A percentile compares a stretch with the other conserved stretches of the same genome.
phyloP scores from a whole-genome alignment of 2,329 filamentous ascomycete species.

The Fusarium decemcellulare region DNA sequence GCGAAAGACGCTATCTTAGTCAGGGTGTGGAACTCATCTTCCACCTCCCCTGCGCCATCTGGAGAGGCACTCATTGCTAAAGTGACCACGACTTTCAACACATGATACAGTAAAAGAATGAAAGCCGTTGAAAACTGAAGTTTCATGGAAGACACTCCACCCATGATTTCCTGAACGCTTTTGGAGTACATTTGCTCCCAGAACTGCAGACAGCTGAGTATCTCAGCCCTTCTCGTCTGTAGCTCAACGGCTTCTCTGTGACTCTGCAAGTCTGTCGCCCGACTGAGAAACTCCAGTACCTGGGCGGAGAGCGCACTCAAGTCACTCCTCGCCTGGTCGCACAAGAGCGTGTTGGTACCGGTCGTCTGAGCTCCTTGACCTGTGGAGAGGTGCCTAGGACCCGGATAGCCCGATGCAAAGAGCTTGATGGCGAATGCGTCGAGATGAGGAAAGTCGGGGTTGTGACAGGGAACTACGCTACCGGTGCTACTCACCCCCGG shows the following conservation, averaged over 20 bases:
- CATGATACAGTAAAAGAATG: slow-evolving; percentile 4
- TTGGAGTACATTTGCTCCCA: slow-evolving; percentile 10
- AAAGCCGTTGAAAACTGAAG: slow-evolving; percentile 1
- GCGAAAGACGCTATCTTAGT: slow-evolving; percentile 3
- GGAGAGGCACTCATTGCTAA: slow-evolving; percentile 5
- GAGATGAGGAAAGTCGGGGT: slow-evolving; percentile 1
- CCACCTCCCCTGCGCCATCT: background rate
- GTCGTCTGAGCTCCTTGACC: background rate
- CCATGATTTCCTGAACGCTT: background rate
- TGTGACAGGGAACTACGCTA: background rate
- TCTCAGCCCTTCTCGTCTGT: background rate
- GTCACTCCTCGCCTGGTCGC: slow-evolving; percentile 4
- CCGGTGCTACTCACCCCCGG: slow-evolving; percentile 6
- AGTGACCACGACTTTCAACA: slow-evolving; percentile 4
- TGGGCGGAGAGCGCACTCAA: slow-evolving; percentile 1
- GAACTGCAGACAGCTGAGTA: background rate
- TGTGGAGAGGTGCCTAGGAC: background rate
- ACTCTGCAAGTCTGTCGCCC: background rate
- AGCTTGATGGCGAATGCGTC: slow-evolving; percentile 19
- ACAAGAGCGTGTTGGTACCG: background rate
- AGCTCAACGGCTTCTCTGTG: slow-evolving; percentile 2
- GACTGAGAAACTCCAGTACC: background rate
- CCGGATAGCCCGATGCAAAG: slow-evolving; percentile 11
- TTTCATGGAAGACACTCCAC: background rate
- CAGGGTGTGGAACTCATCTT: background rate